A percentile compares a stretch with the other conserved stretches of the same genome.
phyloP scores from a whole-genome alignment of 2,329 filamentous ascomycete species.

The Tolypocladium capitatum region DNA sequence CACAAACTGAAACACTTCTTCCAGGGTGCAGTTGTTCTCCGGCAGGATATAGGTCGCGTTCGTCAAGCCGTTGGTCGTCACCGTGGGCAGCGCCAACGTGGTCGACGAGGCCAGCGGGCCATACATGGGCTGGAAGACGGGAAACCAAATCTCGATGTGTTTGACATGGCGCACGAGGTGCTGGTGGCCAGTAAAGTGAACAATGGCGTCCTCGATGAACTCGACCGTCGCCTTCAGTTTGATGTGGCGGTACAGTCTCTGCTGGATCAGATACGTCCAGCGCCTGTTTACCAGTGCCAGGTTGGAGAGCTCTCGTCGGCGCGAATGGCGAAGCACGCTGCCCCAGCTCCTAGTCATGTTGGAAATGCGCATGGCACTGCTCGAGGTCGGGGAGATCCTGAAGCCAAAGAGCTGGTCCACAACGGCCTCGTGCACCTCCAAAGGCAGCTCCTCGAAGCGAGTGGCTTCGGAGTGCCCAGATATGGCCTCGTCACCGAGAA shows the following conservation, averaged over 20 bases:
- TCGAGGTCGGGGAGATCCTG: slow-evolving; percentile 46
- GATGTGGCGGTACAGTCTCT: slow-evolving; percentile 61
- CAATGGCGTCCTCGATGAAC: slow-evolving; percentile 44
- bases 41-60: slow-evolving; percentile 45
- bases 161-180: slow-evolving; percentile 53
- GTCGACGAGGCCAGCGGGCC: slow-evolving; percentile 28
- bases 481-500: slow-evolving; percentile 7
- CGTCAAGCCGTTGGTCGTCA: slow-evolving; percentile 42
- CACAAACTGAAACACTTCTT: slow-evolving; percentile 56
- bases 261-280: slow-evolving; percentile 58
- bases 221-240: slow-evolving; percentile 59
- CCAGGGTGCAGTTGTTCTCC: slow-evolving; percentile 53
- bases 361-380: slow-evolving; percentile 39
- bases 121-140: slow-evolving; percentile 52
- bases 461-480: slow-evolving; percentile 9
- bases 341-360: slow-evolving; percentile 47
- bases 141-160: slow-evolving; percentile 67
- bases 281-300: slow-evolving; percentile 46
- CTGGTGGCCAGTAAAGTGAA: slow-evolving; percentile 45
- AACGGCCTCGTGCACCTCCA: slow-evolving; percentile 60
- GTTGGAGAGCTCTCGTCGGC: slow-evolving; percentile 53
- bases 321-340: slow-evolving; percentile 51
- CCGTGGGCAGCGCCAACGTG: slow-evolving; percentile 33
- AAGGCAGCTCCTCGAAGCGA: slow-evolving; percentile 42
- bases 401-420: slow-evolving; percentile 60